phyloP scores from a whole-genome alignment of 306 rosid genomes.

The Leucaena leucocephala region DNA sequence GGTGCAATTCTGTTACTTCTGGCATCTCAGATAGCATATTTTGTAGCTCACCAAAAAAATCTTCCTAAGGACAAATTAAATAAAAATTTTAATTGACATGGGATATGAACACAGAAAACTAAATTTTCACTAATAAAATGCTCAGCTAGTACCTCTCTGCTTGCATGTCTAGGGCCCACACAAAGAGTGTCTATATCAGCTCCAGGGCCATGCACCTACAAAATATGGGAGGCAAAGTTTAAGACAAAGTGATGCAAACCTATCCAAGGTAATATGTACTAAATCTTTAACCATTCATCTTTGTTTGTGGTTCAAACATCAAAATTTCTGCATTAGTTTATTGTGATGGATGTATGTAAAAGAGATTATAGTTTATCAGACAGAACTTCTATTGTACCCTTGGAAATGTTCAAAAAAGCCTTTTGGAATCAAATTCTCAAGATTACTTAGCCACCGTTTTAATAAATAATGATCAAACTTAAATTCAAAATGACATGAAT shows the following conservation, averaged over 20 bases:
- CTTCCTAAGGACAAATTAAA: slow-evolving; percentile 63
- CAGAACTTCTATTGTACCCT: neutral
- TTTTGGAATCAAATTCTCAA: neutral
- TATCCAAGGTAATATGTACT: neutral
- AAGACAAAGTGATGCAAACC: neutral
- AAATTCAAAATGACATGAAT: neutral
- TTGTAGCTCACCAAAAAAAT: slow-evolving; percentile 87
- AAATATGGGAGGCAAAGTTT: slow-evolving; percentile 24
- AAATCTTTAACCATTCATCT: neutral
- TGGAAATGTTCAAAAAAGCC: neutral
- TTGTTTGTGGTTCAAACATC: neutral
- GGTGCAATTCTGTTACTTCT: slow-evolving; percentile 89
- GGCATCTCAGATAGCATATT: slow-evolving; percentile 85
- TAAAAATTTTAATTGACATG: slow-evolving; percentile 29
- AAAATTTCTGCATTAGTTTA: neutral
- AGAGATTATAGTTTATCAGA: neutral
- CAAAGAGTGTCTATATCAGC: slow-evolving; percentile 97
- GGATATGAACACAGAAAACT: slow-evolving; percentile 5
- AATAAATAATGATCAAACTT: neutral
- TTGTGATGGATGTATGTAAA: neutral
- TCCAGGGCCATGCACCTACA: slow-evolving; percentile 97
- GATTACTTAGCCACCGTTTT: neutral
- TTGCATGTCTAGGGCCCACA: slow-evolving; percentile 96
- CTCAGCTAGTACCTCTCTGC: slow-evolving; percentile 71
- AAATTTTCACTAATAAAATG: slow-evolving; percentile 22